phyloP scores from a whole-genome alignment of 2,329 filamentous ascomycete genomes.

The Exophiala calicioides region DNA sequence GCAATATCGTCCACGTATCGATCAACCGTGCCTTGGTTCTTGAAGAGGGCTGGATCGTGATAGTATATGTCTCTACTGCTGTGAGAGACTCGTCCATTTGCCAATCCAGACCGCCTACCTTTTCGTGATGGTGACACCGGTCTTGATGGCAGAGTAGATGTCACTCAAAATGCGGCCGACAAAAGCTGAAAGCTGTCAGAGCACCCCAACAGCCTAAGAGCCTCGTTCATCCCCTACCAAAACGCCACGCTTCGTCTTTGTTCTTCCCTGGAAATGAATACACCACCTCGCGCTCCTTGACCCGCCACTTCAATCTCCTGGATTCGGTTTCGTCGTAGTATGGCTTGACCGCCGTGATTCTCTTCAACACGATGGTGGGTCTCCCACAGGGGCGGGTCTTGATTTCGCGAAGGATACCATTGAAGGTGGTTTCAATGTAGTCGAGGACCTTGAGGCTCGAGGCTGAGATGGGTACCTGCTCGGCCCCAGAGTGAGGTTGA shows the following conservation, averaged over 20 bases:
- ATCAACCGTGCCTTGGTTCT: constrained; percentile 59
- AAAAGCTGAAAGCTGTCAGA: constrained; percentile 22
- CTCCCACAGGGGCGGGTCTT: constrained; percentile 30
- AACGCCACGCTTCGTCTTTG: constrained; percentile 60
- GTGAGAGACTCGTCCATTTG: constrained; percentile 8
- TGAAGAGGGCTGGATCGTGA: constrained; percentile 60
- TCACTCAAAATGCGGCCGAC: constrained; percentile 52
- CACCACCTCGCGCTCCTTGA: constrained; percentile 30
- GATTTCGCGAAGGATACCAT: constrained; percentile 24
- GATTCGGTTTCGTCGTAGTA: constrained; percentile 29
- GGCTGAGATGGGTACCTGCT: neutral
- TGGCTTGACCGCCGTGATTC: constrained; percentile 35
- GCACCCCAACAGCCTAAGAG: constrained; percentile 22
- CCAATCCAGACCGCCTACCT: constrained; percentile 42
- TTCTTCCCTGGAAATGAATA: constrained; percentile 58
- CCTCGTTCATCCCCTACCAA: constrained; percentile 42
- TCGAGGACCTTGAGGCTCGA: constrained; percentile 24
- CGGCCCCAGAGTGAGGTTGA: too few relatives aligned
- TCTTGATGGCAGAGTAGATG: constrained; percentile 54
- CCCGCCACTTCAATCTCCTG: constrained; percentile 32
- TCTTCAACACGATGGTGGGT: constrained; percentile 31
- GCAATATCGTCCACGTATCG: constrained; percentile 62
- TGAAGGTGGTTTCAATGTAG: constrained; percentile 27
- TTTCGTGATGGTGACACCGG: constrained; percentile 56
- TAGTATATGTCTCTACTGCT: constrained; percentile 62